phyloP scores from a whole-genome alignment of 768 basidiomycete genomes.

The Zangia roseola region DNA sequence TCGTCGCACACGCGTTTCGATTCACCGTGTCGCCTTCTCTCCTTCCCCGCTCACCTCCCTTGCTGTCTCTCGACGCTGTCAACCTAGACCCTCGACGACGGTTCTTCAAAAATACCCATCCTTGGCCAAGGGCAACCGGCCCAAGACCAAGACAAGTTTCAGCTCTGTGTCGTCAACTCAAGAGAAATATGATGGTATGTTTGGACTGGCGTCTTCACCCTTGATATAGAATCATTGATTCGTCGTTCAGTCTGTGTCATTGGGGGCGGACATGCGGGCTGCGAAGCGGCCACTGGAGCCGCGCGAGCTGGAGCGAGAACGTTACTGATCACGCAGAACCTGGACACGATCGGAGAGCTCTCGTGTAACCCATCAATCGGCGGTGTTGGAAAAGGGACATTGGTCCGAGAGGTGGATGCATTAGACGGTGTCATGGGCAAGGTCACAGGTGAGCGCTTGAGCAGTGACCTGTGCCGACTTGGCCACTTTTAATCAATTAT shows the following conservation, averaged over 20 bases:
- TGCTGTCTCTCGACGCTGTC: neutral
- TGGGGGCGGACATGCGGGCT: conserved; percentile 91
- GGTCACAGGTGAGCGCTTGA: conserved; percentile 60
- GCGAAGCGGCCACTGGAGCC: conserved; percentile 86
- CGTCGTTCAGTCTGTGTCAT: conserved; percentile 71
- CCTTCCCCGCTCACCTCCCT: neutral
- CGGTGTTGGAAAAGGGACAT: conserved; percentile 87
- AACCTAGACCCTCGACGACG: neutral
- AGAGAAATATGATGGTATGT: conserved; percentile 27
- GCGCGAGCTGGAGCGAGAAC: conserved; percentile 83
- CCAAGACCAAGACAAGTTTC: conserved; percentile 1
- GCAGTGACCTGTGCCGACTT: neutral
- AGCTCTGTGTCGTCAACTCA: neutral
- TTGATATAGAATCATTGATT: no score
- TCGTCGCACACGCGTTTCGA: conserved; percentile 5
- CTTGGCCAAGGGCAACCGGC: neutral
- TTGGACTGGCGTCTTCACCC: neutral
- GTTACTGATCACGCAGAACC: conserved; percentile 74
- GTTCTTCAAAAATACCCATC: neutral
- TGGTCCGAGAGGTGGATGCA: conserved; percentile 91
- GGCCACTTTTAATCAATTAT: neutral
- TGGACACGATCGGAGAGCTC: conserved; percentile 79
- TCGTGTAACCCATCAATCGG: conserved; percentile 94
- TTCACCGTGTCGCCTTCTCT: neutral
- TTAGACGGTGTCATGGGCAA: conserved; percentile 83